Base-by-base conservation (phyloP, 257 asterid species). In the Forsythia suspensa region DNA sequence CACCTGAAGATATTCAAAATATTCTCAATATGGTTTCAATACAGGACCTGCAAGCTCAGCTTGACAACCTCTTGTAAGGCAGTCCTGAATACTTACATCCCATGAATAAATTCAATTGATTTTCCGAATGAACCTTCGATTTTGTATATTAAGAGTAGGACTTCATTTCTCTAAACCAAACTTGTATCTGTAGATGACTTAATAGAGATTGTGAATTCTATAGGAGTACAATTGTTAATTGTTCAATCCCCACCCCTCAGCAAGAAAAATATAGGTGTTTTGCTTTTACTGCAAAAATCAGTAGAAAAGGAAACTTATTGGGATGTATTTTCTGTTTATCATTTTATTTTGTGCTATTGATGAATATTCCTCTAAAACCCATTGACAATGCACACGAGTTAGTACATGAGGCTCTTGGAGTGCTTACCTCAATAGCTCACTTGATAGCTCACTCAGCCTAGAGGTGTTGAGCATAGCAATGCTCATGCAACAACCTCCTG, bases 1-100 rank as follows among this genome's bases (percentile, higher is more conserved):
- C 92, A 24, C 82, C 86, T 18, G 97, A 94, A 83, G 99, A 96
- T 71, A 81, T 86, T 77, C 86, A 86, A 72, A 81, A 73, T 78
- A 85, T 89, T 72, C 76, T 90, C 65, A 85, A 80, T 70, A 87
- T 87, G 97, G 84, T 90, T 44, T 81, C 96, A 2, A 74, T 89
- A 67, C 90, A 83, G 68, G 97, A 91, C 77, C 79, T 92, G 87
- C 92, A 92, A 88, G 87, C 88, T 68, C 94, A 90, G 81, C 98
- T 96, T 18, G 99, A 96, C 77, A 88, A 76, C 73, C 86, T 90
- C 78, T 87, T 88, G 89, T 91, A 76, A 80, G 51, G 41, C 78
- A 55, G 78, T 61, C 21, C 76, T 71, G 57, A 43, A 51, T 38
- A 34, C 67, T 8, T 24, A 29, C 70, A 10, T 63, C 38, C 6